phyloP scores from a whole-genome alignment of 140 eudicot genomes.

The Anethum foeniculum region DNA sequence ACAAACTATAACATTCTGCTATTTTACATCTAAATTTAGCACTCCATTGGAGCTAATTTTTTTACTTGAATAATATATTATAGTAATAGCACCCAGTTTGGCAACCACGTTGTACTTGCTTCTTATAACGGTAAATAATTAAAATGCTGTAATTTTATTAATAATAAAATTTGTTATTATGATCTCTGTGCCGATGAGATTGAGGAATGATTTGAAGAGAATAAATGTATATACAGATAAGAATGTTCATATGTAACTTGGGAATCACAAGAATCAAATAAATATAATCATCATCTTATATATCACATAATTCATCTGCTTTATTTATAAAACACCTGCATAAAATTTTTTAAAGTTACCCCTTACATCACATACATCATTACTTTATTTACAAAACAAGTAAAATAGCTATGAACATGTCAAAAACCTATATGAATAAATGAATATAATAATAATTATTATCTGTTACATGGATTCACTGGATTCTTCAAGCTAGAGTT shows the following conservation, averaged over 20 bases:
- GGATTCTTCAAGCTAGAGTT: neutral
- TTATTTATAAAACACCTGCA: neutral
- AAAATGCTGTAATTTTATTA: too few species aligned
- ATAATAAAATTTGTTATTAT: too few species aligned
- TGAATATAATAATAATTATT: neutral
- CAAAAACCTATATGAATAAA: neutral
- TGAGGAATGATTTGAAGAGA: too few species aligned
- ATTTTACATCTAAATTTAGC: too few species aligned
- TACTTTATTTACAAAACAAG: neutral
- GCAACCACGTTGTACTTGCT: too few species aligned
- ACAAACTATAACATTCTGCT: too few species aligned
- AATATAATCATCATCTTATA: neutral
- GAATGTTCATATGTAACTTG: neutral
- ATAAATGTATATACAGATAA: too few species aligned
- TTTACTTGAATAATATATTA: too few species aligned
- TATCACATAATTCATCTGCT: neutral
- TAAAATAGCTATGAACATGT: neutral
- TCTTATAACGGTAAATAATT: too few species aligned
- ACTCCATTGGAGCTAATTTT: too few species aligned
- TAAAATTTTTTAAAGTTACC: neutral
- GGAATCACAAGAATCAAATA: neutral
- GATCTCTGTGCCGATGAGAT: too few species aligned
- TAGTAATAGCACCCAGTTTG: too few species aligned
- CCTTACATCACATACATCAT: neutral
- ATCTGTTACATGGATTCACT: neutral